Base-by-base conservation (phyloP, 2,329 filamentous ascomycete species). In the Nemania bipapillata region DNA sequence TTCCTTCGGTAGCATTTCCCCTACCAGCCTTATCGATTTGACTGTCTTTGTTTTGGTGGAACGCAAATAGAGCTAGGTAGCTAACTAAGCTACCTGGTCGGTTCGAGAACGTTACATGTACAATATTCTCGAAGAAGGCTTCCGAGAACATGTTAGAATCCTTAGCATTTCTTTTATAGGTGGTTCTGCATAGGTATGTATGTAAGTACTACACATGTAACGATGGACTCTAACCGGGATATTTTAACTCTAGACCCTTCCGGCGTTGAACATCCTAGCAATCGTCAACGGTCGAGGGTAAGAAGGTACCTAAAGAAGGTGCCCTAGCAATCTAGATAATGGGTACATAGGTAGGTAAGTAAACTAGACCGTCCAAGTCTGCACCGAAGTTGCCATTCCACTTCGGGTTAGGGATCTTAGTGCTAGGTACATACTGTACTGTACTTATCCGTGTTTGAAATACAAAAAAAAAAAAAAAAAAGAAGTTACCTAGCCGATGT, bases 301-400 rank as follows among this genome's bases (percentile, higher is more conserved):
- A 20, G 37, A 32, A 24, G 52, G 8, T n/a, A n/a, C n/a, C n/a
- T n/a, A n/a, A n/a, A n/a, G n/a, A n/a, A n/a, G n/a, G n/a, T n/a
- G n/a, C n/a, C n/a, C n/a, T n/a, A n/a, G n/a, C n/a, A n/a, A n/a
- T n/a, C n/a, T n/a, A n/a, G n/a, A n/a, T n/a, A n/a, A n/a, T n/a
- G n/a, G n/a, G n/a, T n/a, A n/a, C n/a, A 40, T 35, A 35, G 5
- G 5, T 35, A 35, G 5, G 24, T 20, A n/a, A 0, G 4, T 42
- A 28, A 37, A n/a, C 35, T 35, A 53, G 32, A 42, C 54, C 55
- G 26, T 54, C n/a, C 53, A 50, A 49, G 32, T 30, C 42, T 12
- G 35, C 32, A 42, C 8, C 20, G 22, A 56, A 45, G 52, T 45
- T 42, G 37, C 50, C 47, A 52, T 56, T 52, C 57, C 52, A 15